Evolutionary conservation across 805 yeast genomes (phyloP).

Genomic region (Suhomyces sp.): DNA sequence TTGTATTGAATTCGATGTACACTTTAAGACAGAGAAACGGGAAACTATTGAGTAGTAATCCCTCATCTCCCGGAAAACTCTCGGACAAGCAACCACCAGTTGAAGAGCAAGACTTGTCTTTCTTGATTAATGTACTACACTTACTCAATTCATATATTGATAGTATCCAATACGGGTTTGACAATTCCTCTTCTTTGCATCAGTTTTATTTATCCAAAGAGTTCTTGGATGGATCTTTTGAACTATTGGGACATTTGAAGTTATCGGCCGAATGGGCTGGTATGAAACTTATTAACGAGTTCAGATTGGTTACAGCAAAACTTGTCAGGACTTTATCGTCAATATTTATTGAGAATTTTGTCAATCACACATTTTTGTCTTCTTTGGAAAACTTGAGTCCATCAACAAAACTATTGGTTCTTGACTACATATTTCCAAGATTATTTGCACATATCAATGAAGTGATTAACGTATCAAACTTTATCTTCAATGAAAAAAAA

Average conservation of each 20-base stretch:
- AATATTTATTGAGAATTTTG: slow-evolving; percentile 31
- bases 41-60: slow-evolving; percentile 30
- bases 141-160: slow-evolving; percentile 33
- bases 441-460: slow-evolving; percentile 35
- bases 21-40: slow-evolving; percentile 29
- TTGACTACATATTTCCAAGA: slow-evolving; percentile 34
- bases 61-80: slow-evolving; percentile 26
- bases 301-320: slow-evolving; percentile 21
- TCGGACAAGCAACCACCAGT: slow-evolving; percentile 7
- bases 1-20: slow-evolving; percentile 32
- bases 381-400: slow-evolving; percentile 29
- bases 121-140: slow-evolving; percentile 33
- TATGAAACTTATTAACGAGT: slow-evolving; percentile 13
- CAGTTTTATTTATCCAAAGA: slow-evolving; percentile 25
- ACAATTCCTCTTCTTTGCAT: slow-evolving; percentile 20
- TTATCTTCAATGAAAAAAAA: slow-evolving; percentile 33
- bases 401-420: slow-evolving; percentile 31
- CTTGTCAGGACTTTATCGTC: slow-evolving; percentile 33
- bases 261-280: slow-evolving; percentile 25
- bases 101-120: slow-evolving; percentile 13
- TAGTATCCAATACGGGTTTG: slow-evolving; percentile 28
- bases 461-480: slow-evolving; percentile 30
- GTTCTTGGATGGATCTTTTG: slow-evolving; percentile 41
- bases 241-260: slow-evolving; percentile 33
- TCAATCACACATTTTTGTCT: slow-evolving; percentile 18